A percentile compares a stretch with the other conserved stretches of the same genome.
These are phyloP conservation scores for Asclepias syriaca DNA, from an alignment of 257 asterid species.

Conservation along the genomic window DNA sequence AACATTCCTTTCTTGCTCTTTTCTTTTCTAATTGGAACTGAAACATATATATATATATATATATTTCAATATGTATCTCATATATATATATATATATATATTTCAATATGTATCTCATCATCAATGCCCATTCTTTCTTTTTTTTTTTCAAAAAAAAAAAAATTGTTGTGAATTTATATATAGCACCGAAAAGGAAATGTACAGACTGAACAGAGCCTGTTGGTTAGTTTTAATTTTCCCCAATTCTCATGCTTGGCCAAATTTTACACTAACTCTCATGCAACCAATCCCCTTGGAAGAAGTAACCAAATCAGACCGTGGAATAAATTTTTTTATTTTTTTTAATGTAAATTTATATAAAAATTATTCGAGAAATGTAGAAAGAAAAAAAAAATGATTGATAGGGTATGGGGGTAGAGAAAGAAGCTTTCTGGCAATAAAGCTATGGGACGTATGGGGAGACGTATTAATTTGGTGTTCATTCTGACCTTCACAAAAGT, in stretches of 20 bases:
- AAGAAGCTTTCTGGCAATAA: constrained; percentile 2
- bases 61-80: background rate
- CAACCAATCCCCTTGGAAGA: background rate
- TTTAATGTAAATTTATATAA: too few relatives aligned
- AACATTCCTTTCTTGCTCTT: too few relatives aligned
- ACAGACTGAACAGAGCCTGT: background rate
- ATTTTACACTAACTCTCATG: background rate
- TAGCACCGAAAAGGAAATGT: background rate
- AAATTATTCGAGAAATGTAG: too few relatives aligned
- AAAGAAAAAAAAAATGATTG: background rate
- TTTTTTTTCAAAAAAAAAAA: background rate
- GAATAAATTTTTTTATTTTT: too few relatives aligned
- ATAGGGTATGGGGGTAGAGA: constrained; percentile 14
- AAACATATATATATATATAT: background rate
- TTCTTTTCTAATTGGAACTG: background rate
- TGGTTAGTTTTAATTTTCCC: background rate
- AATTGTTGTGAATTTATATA: background rate
- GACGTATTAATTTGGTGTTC: constrained; percentile 20
- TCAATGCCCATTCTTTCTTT: background rate
- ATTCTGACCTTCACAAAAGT: constrained; percentile 7
- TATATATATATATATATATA: background rate
- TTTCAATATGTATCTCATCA: background rate
- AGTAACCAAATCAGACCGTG: background rate
- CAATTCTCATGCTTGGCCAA: background rate
- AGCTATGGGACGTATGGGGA: constrained; percentile 16